phyloP scores from a whole-genome alignment of 192 early-diverging fungal genomes.

The Coemansia sp. region DNA sequence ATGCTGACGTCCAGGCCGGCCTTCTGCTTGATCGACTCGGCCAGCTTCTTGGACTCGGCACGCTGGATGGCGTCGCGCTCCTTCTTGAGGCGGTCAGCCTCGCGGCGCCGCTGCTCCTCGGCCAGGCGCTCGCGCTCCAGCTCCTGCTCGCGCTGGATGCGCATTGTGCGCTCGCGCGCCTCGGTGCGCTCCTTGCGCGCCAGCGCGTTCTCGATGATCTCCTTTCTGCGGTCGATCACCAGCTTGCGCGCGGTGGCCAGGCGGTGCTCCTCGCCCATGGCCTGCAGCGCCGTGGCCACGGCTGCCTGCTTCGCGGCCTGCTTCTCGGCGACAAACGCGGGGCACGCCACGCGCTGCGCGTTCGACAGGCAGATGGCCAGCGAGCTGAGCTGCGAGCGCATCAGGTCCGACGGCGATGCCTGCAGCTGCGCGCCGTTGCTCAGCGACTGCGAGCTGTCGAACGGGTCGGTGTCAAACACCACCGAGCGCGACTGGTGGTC shows the following conservation, averaged over 20 bases:
- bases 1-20: slow-evolving; percentile 55
- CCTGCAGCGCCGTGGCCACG: slow-evolving; percentile 66
- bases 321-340: slow-evolving; percentile 63
- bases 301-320: slow-evolving; percentile 62
- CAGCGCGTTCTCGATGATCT: slow-evolving; percentile 67
- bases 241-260: slow-evolving; percentile 68
- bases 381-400: slow-evolving; percentile 86
- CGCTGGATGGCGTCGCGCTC: slow-evolving; percentile 77
- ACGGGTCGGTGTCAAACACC: slow-evolving; percentile 90
- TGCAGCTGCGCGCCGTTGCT: slow-evolving; percentile 79
- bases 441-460: slow-evolving; percentile 70
- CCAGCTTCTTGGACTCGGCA: slow-evolving; percentile 78
- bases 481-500: slow-evolving; percentile 88
- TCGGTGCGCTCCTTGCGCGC: slow-evolving; percentile 81
- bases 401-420: slow-evolving; percentile 81
- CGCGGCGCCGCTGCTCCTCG: slow-evolving; percentile 82
- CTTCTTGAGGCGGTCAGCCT: slow-evolving; percentile 70
- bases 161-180: slow-evolving; percentile 68
- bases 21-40: slow-evolving; percentile 70
- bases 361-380: slow-evolving; percentile 83
- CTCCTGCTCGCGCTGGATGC: slow-evolving; percentile 74
- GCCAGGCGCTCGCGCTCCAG: slow-evolving; percentile 73
- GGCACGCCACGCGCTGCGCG: slow-evolving; percentile 80
- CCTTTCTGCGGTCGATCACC: slow-evolving; percentile 85
- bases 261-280: slow-evolving; percentile 79